Evolutionary conservation across 768 basidiomycete species (phyloP).

Genomic region (Kondoa malvinella): DNA sequence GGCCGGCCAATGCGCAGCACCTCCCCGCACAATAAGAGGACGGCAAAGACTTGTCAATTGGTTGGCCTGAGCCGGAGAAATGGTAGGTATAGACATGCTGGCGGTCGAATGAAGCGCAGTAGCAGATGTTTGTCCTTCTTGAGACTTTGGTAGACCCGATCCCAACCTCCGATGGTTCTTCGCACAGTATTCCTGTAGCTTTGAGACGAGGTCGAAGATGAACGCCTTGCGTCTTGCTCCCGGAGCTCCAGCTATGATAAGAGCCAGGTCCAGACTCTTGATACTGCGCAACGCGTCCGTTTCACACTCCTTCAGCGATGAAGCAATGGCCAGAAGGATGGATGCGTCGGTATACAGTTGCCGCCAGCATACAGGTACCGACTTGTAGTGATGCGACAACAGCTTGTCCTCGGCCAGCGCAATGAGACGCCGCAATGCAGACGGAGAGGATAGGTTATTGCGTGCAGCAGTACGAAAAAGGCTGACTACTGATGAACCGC

Average conservation of each 20-base stretch:
- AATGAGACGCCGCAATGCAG: background rate
- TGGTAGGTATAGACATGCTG: slow-evolving; percentile 44
- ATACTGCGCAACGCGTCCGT: slow-evolving; percentile 33
- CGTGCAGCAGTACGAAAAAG: background rate
- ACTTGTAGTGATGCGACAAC: slow-evolving; percentile 33
- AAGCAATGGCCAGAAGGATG: slow-evolving; percentile 37
- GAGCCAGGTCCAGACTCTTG: slow-evolving; percentile 52
- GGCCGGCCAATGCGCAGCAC: slow-evolving; percentile 62
- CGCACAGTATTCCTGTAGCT: slow-evolving; percentile 38
- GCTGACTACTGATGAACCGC: background rate
- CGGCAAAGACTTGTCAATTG: slow-evolving; percentile 29
- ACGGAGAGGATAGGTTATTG: background rate
- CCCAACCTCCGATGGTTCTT: background rate
- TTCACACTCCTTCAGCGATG: slow-evolving; percentile 7
- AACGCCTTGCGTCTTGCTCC: slow-evolving; percentile 46
- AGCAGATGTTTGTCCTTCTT: slow-evolving; percentile 17
- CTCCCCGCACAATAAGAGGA: slow-evolving; percentile 61
- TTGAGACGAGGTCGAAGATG: slow-evolving; percentile 46
- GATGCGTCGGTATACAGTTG: slow-evolving; percentile 59
- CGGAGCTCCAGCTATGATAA: slow-evolving; percentile 66
- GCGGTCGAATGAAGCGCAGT: slow-evolving; percentile 29
- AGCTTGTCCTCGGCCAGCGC: slow-evolving; percentile 40
- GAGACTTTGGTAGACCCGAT: slow-evolving; percentile 9
- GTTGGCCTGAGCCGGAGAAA: slow-evolving; percentile 37
- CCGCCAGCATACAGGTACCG: slow-evolving; percentile 41